phyloP scores from a whole-genome alignment of 2,329 filamentous ascomycete species.

The Myriosclerotinia curreyana region DNA sequence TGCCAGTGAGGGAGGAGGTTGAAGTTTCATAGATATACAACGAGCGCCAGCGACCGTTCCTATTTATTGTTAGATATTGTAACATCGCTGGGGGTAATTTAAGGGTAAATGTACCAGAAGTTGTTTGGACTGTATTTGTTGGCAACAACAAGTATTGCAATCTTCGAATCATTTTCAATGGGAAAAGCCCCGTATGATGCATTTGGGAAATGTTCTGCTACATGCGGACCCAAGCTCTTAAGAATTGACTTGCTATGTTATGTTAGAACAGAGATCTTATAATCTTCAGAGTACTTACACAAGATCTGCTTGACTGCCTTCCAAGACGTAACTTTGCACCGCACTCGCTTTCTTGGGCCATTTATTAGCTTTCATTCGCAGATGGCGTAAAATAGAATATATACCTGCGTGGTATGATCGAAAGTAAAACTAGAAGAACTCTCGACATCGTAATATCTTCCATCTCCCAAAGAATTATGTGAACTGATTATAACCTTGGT shows the following conservation, averaged over 20 bases:
- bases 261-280: constrained; percentile 9
- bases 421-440: constrained; percentile 85
- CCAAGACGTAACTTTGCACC: constrained; percentile 74
- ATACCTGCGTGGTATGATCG: constrained; percentile 76
- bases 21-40: constrained; percentile 75
- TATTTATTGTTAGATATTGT: constrained; percentile 39
- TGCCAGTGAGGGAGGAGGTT: constrained; percentile 68
- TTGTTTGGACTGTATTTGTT: constrained; percentile 98
- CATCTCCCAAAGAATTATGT: constrained; percentile 76
- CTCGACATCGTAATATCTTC: constrained; percentile 86
- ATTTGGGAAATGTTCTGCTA: constrained; percentile 83
- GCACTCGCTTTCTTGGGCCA: constrained; percentile 68
- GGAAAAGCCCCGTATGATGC: constrained; percentile 82
- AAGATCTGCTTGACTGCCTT: constrained; percentile 73
- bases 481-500: constrained; percentile 72
- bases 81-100: neutral
- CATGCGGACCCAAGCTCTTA: constrained; percentile 72
- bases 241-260: constrained; percentile 71
- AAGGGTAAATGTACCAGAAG: constrained; percentile 66
- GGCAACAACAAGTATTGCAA: constrained; percentile 82
- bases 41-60: constrained; percentile 95
- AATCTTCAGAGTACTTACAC: constrained; percentile 56
- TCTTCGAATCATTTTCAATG: constrained; percentile 66
- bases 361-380: neutral
- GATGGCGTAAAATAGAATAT: constrained; percentile 5